Base-by-base conservation (phyloP, 441 rosid genomes). In the Arabidopsis lyrata region DNA sequence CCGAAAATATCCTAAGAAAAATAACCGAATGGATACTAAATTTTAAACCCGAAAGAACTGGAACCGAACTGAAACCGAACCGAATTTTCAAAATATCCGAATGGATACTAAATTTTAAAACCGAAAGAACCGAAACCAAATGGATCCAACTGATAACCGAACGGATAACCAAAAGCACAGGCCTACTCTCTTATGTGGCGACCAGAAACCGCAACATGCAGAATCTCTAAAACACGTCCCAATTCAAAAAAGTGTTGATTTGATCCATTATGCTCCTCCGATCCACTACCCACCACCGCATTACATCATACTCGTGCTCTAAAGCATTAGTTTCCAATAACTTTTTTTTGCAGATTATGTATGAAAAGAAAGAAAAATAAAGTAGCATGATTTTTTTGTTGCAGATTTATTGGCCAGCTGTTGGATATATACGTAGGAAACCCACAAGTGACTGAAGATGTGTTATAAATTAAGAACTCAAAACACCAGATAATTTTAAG, bases 251-350 rank as follows among this genome's bases (percentile, higher is more conserved):
- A 8, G 24, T 54, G 44, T 56, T 75, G 61, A 63, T 70, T 63
- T 64, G 66, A 65, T 65, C 66, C 52, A 65, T 76, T 50, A 57
- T 70, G 32, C 72, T 76, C 75, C 20, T 18, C 20, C n/a, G n/a
- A n/a, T n/a, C n/a, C 62, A 48, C 15, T 57, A 70, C 62, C 80
- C 72, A 76, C 70, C 42, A 75, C 62, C 66, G 72, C 75, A 63
- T 76, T 55, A 56, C 75, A 63, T 76, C 75, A 63, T 18, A 49
- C 70, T 68, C 70, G 65, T 75, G 74, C 76, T 42, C 50, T 16
- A 63, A 63, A 70, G 71, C 65, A 76, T 64, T 70, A 10, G 1
- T 56, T 75, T 61, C 54, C 20, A 12, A 32, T 36, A 29, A 18
- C 47, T 52, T 38, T 67, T 38, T 8, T 8, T 3, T 59, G 54